A percentile compares a stretch with the other conserved stretches of the same genome.
These are phyloP conservation scores for Serendipita sp. DNA, from an alignment of 768 basidiomycete genomes.

Conservation along the genomic window DNA sequence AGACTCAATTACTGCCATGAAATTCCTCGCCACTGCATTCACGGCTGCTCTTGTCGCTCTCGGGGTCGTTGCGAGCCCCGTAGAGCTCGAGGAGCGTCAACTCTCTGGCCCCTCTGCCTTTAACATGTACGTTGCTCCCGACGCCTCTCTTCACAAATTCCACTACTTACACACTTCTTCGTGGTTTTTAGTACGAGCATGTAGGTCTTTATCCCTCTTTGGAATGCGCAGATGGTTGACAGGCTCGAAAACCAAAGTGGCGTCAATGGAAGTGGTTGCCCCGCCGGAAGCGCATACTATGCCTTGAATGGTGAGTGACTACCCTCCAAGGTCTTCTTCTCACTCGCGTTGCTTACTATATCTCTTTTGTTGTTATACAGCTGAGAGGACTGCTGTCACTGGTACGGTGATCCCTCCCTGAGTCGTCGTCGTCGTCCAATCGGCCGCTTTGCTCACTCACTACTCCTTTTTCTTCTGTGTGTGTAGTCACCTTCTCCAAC, in stretches of 20 bases:
- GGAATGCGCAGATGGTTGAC: neutral
- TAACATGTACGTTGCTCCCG: neutral
- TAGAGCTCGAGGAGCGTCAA: neutral
- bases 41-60: neutral
- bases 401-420: no score
- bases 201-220: neutral
- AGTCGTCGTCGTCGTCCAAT: neutral
- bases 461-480: no score
- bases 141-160: no score
- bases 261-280: neutral
- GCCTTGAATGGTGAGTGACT: no score
- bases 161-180: no score
- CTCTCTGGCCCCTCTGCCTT: neutral
- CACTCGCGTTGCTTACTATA: no score
- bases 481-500: neutral
- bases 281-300: neutral
- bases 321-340: no score
- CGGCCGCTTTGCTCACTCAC: neutral
- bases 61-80: neutral
- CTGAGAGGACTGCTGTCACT: neutral
- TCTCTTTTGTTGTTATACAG: neutral
- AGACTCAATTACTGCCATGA: neutral
- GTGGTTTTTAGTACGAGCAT: conserved; percentile 5
- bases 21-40: neutral
- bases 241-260: neutral